phyloP scores from a whole-genome alignment of 1,284 basidiomycete genomes.

The Meira nashicola region DNA sequence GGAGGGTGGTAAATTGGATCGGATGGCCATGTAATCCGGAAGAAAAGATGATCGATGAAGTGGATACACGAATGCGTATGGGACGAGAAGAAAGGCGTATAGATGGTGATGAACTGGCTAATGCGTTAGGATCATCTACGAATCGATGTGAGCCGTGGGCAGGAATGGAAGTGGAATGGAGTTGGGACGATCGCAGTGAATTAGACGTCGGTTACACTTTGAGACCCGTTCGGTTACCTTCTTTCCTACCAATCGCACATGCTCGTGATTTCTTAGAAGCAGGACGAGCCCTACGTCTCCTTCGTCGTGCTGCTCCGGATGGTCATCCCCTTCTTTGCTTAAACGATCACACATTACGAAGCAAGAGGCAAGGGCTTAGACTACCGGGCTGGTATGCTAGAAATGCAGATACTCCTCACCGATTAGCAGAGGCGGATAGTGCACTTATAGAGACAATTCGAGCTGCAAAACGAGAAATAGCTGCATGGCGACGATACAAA shows the following conservation, averaged over 20 bases:
- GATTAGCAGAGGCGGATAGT: constrained; percentile 10
- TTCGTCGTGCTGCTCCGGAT: constrained; percentile 31
- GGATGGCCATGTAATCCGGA: constrained; percentile 30
- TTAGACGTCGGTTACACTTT: constrained; percentile 35
- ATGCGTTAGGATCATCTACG: too few relatives aligned
- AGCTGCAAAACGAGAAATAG: constrained; percentile 23
- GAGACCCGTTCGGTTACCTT: constrained; percentile 28
- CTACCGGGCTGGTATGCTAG: constrained; percentile 24
- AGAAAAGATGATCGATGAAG: constrained; percentile 20
- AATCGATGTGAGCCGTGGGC: constrained; percentile 24
- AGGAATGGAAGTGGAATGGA: constrained; percentile 32
- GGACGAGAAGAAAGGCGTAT: neutral
- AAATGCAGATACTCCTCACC: too few relatives aligned
- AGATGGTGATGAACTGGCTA: neutral
- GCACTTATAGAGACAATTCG: constrained; percentile 18
- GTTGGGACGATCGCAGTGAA: constrained; percentile 31
- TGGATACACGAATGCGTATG: constrained; percentile 4
- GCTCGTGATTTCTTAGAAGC: constrained; percentile 34
- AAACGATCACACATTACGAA: constrained; percentile 12
- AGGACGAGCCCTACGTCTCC: constrained; percentile 29
- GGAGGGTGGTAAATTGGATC: constrained; percentile 27
- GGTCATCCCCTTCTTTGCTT: constrained; percentile 29
- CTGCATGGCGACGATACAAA: constrained; percentile 21
- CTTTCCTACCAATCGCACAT: constrained; percentile 22
- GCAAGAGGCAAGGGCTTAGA: constrained; percentile 5